Evolutionary conservation across 192 early-diverging fungal species (phyloP), one percentile per base, ranked within the genome.

Genomic region (Linnemannia exigua): DNA sequence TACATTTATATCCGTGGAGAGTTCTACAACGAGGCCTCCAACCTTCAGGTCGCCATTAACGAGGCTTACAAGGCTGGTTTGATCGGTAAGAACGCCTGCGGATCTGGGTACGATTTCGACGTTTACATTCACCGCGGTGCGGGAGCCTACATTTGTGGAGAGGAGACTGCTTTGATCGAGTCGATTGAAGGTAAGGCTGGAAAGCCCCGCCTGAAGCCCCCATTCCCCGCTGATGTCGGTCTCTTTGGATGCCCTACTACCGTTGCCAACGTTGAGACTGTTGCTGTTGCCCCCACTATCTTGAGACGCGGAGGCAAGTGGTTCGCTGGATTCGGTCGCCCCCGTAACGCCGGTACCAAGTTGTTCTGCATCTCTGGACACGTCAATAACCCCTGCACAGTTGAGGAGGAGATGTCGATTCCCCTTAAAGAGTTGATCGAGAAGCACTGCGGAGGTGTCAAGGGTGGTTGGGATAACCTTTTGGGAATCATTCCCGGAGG

Each of bases 381-480:
- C 87, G 98, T 99, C 79, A 99, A 99, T 91, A 95, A 95, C 80
- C 98, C 98, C 7, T 97, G 97, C 89, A 97, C 97, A 17, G 97
- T 99, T 61, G 98, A 99, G 90, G 98, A 99, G 88, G 97, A 98
- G 83, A 99, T 99, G 98, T 96, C 95, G 70, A 99, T 99, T 79
- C 97, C 98, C 16, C 90, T 99, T 47, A 91, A 90, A 74, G 98
- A 99, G 82, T 90, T 99, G 79, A 96, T 99, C 47, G 96, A 96
- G 87, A 94, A 94, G 82, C 98, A 99, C 91, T 96, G 95, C 87
- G 98, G 98, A 77, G 98, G 98, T 85, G 96, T 99, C 72, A 93
- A 94, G 35, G 98, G 98, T 67, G 98, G 98, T 37, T 99, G 98
- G 98, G 98, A 99, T 91, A 99, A 99, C 90, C 90, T 99, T 67